Evolutionary conservation across 1,284 basidiomycete species (phyloP).

Genomic region (Leccinum subrobustum): DNA sequence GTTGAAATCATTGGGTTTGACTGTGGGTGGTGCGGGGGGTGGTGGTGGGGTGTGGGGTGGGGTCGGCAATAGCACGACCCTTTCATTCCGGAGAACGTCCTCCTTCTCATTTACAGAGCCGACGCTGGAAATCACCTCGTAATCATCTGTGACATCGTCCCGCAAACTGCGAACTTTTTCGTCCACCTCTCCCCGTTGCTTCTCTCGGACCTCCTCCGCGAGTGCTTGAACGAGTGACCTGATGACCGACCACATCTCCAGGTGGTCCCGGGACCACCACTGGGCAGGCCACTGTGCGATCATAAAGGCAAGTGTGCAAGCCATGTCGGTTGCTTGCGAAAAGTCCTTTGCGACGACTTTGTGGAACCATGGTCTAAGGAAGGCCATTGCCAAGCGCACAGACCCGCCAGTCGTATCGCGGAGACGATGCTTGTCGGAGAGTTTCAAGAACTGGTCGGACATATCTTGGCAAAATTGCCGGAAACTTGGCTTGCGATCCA

Average conservation of each 20-base stretch:
- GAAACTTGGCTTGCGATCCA: conserved; percentile 57
- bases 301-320: conserved; percentile 53
- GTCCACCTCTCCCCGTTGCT: conserved; percentile 39
- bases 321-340: conserved; percentile 44
- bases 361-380: conserved; percentile 70
- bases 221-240: conserved; percentile 55
- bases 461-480: conserved; percentile 69
- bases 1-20: no score
- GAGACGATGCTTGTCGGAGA: conserved; percentile 52
- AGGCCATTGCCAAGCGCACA: conserved; percentile 59
- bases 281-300: conserved; percentile 70
- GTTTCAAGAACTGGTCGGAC: conserved; percentile 56
- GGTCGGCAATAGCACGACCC: conserved; percentile 22
- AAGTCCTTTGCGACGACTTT: conserved; percentile 47
- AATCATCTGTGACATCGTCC: conserved; percentile 44
- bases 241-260: conserved; percentile 57
- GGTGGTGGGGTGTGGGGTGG: conserved; percentile 26
- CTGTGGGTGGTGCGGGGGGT: no score
- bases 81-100: conserved; percentile 9
- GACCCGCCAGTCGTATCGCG: conserved; percentile 66
- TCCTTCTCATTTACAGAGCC: conserved; percentile 22
- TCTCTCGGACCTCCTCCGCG: conserved; percentile 61
- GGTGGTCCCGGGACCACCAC: conserved; percentile 60
- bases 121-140: conserved; percentile 29
- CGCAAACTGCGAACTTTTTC: conserved; percentile 47